Percentiles rank a stretch among this genome's conserved stretches.
phyloP scores from a whole-genome alignment of 2,329 filamentous ascomycete genomes.

The Alternaria triticina region DNA sequence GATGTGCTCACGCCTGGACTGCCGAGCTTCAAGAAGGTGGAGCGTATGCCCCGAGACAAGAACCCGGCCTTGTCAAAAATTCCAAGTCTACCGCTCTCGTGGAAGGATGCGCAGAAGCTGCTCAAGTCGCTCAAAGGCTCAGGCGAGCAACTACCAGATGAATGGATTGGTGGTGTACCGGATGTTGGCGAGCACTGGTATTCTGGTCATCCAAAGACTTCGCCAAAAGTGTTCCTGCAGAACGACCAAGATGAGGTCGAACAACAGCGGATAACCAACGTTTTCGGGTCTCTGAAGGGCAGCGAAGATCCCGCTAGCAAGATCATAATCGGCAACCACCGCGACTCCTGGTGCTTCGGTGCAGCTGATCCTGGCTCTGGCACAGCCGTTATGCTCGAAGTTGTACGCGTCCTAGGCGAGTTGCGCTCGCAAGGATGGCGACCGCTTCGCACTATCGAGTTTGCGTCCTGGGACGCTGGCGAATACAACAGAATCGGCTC shows the following conservation, averaged over 20 bases:
- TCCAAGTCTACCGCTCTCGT: slow-evolving; percentile 87
- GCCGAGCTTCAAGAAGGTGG: slow-evolving; percentile 70
- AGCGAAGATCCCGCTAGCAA: slow-evolving; percentile 82
- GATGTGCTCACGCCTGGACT: slow-evolving; percentile 92
- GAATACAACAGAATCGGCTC: slow-evolving; percentile 94
- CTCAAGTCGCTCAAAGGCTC: slow-evolving; percentile 77
- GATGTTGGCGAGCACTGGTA: slow-evolving; percentile 77
- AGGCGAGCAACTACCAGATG: slow-evolving; percentile 70
- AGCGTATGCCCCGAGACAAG: slow-evolving; percentile 72
- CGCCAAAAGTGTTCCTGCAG: slow-evolving; percentile 79
- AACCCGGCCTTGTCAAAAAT: slow-evolving; percentile 79
- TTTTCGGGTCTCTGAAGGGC: slow-evolving; percentile 84
- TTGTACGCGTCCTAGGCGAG: slow-evolving; percentile 83
- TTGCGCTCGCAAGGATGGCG: slow-evolving; percentile 81
- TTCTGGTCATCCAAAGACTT: slow-evolving; percentile 73
- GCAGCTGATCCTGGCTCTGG: slow-evolving; percentile 83
- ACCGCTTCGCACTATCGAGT: slow-evolving; percentile 91
- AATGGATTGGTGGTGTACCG: slow-evolving; percentile 80
- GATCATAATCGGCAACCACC: slow-evolving; percentile 90
- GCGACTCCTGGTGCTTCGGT: slow-evolving; percentile 91
- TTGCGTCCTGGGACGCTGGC: slow-evolving; percentile 94
- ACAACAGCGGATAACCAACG: slow-evolving; percentile 88
- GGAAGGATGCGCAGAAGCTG: slow-evolving; percentile 84
- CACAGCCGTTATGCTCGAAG: slow-evolving; percentile 88
- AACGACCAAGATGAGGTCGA: slow-evolving; percentile 87